Base-by-base conservation (phyloP, 495 filamentous ascomycete genomes). In the Neurospora terricola region DNA sequence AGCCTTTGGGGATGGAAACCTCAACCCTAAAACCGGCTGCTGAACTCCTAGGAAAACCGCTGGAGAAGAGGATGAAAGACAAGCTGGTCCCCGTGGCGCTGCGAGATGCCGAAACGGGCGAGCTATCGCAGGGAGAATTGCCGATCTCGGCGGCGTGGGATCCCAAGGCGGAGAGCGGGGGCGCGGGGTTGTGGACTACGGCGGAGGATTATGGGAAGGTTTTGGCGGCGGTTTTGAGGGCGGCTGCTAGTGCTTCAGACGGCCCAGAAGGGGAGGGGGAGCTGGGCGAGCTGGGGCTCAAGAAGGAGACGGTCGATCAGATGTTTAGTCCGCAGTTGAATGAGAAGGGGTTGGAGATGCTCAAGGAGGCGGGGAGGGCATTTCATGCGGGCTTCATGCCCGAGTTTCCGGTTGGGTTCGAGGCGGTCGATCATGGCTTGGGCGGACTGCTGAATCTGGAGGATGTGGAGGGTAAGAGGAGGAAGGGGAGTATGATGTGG, bases 251-350 rank as follows among this genome's bases (percentile, higher is more conserved):
- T 12, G 43, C 38, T 3, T 38, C 38, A 12, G 38, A 38, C n/a
- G n/a, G n/a, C 4, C 4, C 38, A 3, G 30, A 75, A 62, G 48
- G 27, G 18, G 75, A 71, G 11, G 71, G 48, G 1, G 59, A 71
- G 36, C 8, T n/a, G n/a, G n/a, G n/a, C n/a, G n/a, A n/a, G n/a
- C n/a, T 80, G 5, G 27, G 14, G 12, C 38, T 81, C 45, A 73
- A 59, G 10, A 72, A 69, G 70, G 75, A 77, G 38, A 86, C 83
- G 21, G 82, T 84, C 18, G 81, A 84, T 8, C 77, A 82, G 73
- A 87, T 91, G 80, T 90, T 90, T 76, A 73, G 78, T 30, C 81
- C 86, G 42, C 86, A 87, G 70, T 78, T 89, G 38, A 75, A 81
- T 16, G 79, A 81, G 69, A 38, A 40, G 37, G 78, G 80, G 71